Evolutionary conservation across 306 rosid species (phyloP).

Genomic region (Cajanus cajan): DNA sequence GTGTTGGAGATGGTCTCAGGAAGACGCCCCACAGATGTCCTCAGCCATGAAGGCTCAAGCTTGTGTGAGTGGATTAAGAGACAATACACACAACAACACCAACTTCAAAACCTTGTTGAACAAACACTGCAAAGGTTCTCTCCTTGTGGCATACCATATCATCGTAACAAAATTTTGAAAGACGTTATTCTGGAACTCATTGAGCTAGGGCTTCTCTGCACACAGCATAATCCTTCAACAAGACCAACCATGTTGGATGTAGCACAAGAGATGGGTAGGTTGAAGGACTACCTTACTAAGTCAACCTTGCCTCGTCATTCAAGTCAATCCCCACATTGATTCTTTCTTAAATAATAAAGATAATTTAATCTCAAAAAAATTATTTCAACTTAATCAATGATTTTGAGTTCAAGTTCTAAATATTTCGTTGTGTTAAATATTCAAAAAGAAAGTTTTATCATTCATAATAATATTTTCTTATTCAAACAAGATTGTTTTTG

Average conservation of each 20-base stretch:
- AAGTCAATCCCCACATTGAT: slow-evolving; percentile 13
- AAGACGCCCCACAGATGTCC: slow-evolving; percentile 71
- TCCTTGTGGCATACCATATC: slow-evolving; percentile 33
- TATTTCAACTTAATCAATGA: too few species aligned
- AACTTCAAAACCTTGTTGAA: slow-evolving; percentile 57
- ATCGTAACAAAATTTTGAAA: slow-evolving; percentile 35
- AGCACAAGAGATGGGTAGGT: slow-evolving; percentile 70
- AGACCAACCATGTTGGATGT: slow-evolving; percentile 80
- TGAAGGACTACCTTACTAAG: slow-evolving; percentile 67
- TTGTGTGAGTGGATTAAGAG: slow-evolving; percentile 79
- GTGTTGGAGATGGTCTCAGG: slow-evolving; percentile 72
- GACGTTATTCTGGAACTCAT: slow-evolving; percentile 68
- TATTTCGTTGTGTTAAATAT: too few species aligned
- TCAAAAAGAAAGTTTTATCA: too few species aligned
- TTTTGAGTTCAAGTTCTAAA: too few species aligned
- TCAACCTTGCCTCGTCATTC: slow-evolving; percentile 33
- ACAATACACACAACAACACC: slow-evolving; percentile 50
- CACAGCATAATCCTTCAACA: slow-evolving; percentile 63
- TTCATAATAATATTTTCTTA: too few species aligned
- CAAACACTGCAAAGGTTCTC: slow-evolving; percentile 50
- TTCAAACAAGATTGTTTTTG: too few species aligned
- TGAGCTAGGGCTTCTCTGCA: slow-evolving; percentile 81
- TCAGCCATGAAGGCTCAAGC: slow-evolving; percentile 65
- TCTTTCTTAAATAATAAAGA: background rate
- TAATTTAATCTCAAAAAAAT: background rate